Evolutionary conservation across 129 eudicot species (phyloP).

Genomic region (Solidago caesia): DNA sequence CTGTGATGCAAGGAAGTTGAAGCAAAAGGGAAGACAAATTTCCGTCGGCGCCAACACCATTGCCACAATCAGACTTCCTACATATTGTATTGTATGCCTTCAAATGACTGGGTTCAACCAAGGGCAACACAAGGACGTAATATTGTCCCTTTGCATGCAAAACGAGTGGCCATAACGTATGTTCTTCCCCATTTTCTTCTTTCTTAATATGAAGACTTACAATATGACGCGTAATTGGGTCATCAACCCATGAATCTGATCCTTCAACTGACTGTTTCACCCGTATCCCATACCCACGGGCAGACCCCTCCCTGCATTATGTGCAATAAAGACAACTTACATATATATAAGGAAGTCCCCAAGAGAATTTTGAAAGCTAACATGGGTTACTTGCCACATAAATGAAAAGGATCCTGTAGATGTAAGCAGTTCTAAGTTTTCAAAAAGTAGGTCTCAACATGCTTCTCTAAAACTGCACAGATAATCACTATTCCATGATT

Average conservation of each 20-base stretch:
- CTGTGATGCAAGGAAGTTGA: constrained; percentile 99
- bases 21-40: constrained; percentile 77
- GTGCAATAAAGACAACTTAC: constrained; percentile 16
- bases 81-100: constrained; percentile 63
- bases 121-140: constrained; percentile 73
- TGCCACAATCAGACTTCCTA: constrained; percentile 77
- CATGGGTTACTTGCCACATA: background rate
- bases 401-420: background rate
- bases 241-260: constrained; percentile 99
- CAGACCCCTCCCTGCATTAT: constrained; percentile 87
- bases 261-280: constrained; percentile 75
- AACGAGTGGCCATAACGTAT: constrained; percentile 77
- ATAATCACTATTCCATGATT: too few species aligned
- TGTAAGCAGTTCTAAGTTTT: background rate
- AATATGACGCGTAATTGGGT: constrained; percentile 86
- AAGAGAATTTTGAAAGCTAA: background rate
- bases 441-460: too few species aligned
- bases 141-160: constrained; percentile 71
- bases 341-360: background rate
- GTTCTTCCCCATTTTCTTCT: constrained; percentile 53
- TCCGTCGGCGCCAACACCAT: constrained; percentile 77
- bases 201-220: constrained; percentile 59
- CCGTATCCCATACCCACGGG: constrained; percentile 86
- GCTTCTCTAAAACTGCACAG: too few species aligned
- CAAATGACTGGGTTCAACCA: constrained; percentile 76